phyloP scores from a whole-genome alignment of 2,329 filamentous ascomycete genomes.

The Simplicillium aogashimaense region DNA sequence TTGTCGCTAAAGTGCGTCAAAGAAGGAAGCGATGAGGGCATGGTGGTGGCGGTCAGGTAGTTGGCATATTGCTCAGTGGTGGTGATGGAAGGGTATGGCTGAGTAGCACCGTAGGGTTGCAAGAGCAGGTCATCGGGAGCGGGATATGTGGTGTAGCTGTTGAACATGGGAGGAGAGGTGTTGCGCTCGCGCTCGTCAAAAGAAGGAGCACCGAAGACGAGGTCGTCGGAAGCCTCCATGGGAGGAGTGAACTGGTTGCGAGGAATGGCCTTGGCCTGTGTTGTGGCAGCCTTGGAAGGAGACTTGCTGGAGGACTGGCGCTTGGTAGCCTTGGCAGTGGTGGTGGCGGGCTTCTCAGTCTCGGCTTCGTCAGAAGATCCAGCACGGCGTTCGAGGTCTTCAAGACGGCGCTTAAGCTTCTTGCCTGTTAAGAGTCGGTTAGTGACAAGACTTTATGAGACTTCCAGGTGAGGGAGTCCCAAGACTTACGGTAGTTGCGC shows the following conservation, averaged over 20 bases:
- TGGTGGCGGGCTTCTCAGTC: constrained; percentile 23
- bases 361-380: constrained; percentile 42
- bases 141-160: constrained; percentile 53
- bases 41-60: constrained; percentile 41
- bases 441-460: background rate
- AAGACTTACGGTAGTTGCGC: constrained; percentile 80
- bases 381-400: constrained; percentile 74
- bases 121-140: constrained; percentile 56
- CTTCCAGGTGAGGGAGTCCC: background rate
- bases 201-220: constrained; percentile 46
- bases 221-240: constrained; percentile 52
- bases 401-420: constrained; percentile 83
- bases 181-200: constrained; percentile 61
- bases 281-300: constrained; percentile 10
- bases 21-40: constrained; percentile 52
- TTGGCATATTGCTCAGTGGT: constrained; percentile 42
- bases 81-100: constrained; percentile 41
- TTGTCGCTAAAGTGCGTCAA: constrained; percentile 55
- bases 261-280: constrained; percentile 25
- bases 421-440: constrained; percentile 49
- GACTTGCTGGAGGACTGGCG: constrained; percentile 17
- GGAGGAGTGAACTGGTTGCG: constrained; percentile 52
- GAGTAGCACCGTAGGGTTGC: constrained; percentile 45
- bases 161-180: constrained; percentile 60
- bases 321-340: constrained; percentile 20